Base-by-base conservation (phyloP, 805 yeast species). In the Debaryomyces tyrocola region DNA sequence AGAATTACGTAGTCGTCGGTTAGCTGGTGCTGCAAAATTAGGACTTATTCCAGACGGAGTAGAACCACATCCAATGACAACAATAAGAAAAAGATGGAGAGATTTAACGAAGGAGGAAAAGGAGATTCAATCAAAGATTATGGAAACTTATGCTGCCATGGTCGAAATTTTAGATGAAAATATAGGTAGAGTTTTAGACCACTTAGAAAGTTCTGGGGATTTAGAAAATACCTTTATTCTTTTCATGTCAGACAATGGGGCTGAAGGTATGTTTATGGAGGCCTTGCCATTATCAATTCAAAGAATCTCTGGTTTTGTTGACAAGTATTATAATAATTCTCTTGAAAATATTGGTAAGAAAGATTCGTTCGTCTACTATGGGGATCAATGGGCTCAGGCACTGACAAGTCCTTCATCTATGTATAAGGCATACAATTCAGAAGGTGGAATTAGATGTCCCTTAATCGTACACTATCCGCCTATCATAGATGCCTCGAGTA, bases 81-180 rank as follows among this genome's bases (percentile, higher is more conserved):
- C 80, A 1, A 65, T 62, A n/a, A 66, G 74, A 46, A 70, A 66
- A 41, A 53, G 66, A 9, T 79, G 83, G 83, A 53, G 51, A 6
- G 77, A 77, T 14, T 54, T 78, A 37, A 59, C 64, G 9, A 65
- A 57, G 1, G 59, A 69, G 3, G 77, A 76, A 47, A 62, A 63
- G 48, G 51, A 50, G 28, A 52, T 58, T 12, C 77, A 78, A 48
- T 45, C 75, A 6, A 63, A 73, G 43, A 68, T 77, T 17, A 79
- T 80, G 83, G 82, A 78, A 52, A 66, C 73, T 9, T 82, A 80
- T 57, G 85, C 85, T n/a, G 84, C 83, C 4, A 81, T 82, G 83
- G 85, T 82, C 18, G 83, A 80, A 37, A 59, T 73, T 4, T 54
- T 81, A 58, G 87, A 82, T 53, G 56, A 56, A 33, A 73, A 80